Evolutionary conservation across 768 basidiomycete species (phyloP).

Genomic region (Tephrocybe rancida): DNA sequence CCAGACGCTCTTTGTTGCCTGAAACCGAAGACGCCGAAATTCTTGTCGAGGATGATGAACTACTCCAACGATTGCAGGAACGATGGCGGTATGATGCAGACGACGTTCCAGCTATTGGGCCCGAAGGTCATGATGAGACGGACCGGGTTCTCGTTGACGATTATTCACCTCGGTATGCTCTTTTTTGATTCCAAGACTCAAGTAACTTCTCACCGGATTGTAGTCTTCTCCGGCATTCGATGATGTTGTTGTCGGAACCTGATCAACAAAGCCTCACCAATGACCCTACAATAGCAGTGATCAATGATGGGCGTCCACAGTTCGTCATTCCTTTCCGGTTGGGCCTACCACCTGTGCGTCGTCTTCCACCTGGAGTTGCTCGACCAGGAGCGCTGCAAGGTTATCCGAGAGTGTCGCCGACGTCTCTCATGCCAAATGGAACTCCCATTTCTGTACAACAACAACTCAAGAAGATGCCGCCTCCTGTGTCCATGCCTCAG

Average conservation of each 20-base stretch:
- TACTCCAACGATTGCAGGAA: slow-evolving; percentile 42
- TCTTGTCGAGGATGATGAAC: slow-evolving; percentile 34
- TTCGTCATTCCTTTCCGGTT: slow-evolving; percentile 52
- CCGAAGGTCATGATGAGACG: slow-evolving; percentile 65
- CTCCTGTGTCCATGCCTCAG: slow-evolving; percentile 52
- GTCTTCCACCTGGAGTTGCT: slow-evolving; percentile 22
- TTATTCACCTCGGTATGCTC: slow-evolving; percentile 40
- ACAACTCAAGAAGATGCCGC: slow-evolving; percentile 64
- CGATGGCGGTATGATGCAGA: slow-evolving; percentile 73
- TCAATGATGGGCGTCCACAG: slow-evolving; percentile 52
- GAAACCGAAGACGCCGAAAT: slow-evolving; percentile 26
- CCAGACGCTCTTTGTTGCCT: slow-evolving; percentile 28
- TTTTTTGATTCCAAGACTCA: neutral
- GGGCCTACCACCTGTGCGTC: slow-evolving; percentile 34
- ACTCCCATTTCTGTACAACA: slow-evolving; percentile 7
- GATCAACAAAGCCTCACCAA: slow-evolving; percentile 53
- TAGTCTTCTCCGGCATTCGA: slow-evolving; percentile 56
- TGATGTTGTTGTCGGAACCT: slow-evolving; percentile 55
- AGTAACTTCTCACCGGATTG: neutral
- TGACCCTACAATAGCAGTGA: slow-evolving; percentile 48
- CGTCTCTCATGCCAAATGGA: neutral
- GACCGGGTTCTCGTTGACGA: slow-evolving; percentile 71
- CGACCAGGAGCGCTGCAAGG: slow-evolving; percentile 15
- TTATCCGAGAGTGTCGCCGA: slow-evolving; percentile 1
- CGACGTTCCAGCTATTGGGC: slow-evolving; percentile 54